Conservation (phyloP, 768 basidiomycete species). For the Naganishia antarctica region DNA sequence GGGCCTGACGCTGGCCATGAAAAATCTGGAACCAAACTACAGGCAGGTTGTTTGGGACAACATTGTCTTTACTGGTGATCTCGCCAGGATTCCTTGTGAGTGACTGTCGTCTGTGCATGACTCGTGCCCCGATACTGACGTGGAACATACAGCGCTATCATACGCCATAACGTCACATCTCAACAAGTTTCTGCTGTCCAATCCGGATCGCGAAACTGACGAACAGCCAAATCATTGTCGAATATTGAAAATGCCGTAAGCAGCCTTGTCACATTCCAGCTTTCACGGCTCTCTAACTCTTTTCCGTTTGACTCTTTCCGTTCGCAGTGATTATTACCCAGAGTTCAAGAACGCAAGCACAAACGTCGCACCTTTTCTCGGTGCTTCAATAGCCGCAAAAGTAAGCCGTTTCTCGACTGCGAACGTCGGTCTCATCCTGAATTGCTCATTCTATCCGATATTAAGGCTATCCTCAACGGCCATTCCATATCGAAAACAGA, state of each 20-base stretch:
- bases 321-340: slow-evolving; percentile 42
- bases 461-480: slow-evolving; percentile 38
- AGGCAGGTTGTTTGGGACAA: slow-evolving; percentile 40
- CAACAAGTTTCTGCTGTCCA: slow-evolving; percentile 40
- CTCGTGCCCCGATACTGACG: background rate
- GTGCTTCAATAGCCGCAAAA: slow-evolving; percentile 42
- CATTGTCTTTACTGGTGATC: slow-evolving; percentile 42
- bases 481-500: slow-evolving; percentile 43
- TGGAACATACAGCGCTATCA: slow-evolving; percentile 35
- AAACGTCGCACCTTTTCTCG: slow-evolving; percentile 46
- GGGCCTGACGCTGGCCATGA: slow-evolving; percentile 40
- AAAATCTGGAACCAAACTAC: slow-evolving; percentile 35
- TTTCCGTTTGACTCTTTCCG: background rate
- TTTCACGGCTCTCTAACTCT: no score
- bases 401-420: slow-evolving; percentile 27
- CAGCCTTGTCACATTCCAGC: background rate
- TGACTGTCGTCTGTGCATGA: background rate
- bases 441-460: background rate
- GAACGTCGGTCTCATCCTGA: background rate
- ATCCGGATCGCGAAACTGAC: slow-evolving; percentile 40
- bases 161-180: slow-evolving; percentile 44
- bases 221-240: slow-evolving; percentile 38
- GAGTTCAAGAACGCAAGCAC: slow-evolving; percentile 38
- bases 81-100: slow-evolving; percentile 46
- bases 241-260: slow-evolving; percentile 40